Base-by-base conservation (phyloP, 148 eudicot genomes). In the Camellia sinensis region DNA sequence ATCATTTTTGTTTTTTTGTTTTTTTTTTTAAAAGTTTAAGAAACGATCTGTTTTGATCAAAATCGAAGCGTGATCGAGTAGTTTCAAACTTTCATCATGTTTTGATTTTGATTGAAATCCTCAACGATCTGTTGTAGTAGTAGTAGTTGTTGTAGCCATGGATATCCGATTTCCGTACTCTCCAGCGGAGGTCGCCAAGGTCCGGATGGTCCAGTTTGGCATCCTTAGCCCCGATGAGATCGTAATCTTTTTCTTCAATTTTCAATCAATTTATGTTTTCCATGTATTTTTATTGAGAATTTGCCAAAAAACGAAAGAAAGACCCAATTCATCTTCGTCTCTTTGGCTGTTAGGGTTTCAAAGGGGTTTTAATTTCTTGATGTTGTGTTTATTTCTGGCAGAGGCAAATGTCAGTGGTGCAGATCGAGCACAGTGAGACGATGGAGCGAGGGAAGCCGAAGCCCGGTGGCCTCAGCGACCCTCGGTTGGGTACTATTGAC, bases 401-500 rank as follows among this genome's bases (percentile, higher is more conserved):
- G 99, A 87, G 99, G 82, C 99, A 97, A 97, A 97, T 97, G 99
- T 97, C 99, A 8, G 99, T 97, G 60, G 96, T 94, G 80, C 98
- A 97, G 85, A 90, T 97, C 41, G 98, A 97, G 88, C 94, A 87
- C 77, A 87, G 97, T 40, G 99, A 97, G 90, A 97, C 98, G 52
- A 97, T 90, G 74, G 99, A 97, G 89, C 82, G 97, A 54, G 99
- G 99, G 77, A 97, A 97, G 83, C 94, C 97, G 56, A 97, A 97
- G 84, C 89, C 91, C 0, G 94, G 91, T 0, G 99, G 99, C 0
- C 84, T 97, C 6, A 97, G 99, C 37, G 99, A 97, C 80, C 88
- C 91, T 15, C 80, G 97, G 14, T 85, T 97, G 6, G 99, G 99
- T 19, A 97, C 98, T 2, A 97, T 97, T 79, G 99, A 97, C 74